These are phyloP conservation scores for Combretum micranthum DNA, from an alignment of 345 rosid species.

Conservation along the genomic window DNA sequence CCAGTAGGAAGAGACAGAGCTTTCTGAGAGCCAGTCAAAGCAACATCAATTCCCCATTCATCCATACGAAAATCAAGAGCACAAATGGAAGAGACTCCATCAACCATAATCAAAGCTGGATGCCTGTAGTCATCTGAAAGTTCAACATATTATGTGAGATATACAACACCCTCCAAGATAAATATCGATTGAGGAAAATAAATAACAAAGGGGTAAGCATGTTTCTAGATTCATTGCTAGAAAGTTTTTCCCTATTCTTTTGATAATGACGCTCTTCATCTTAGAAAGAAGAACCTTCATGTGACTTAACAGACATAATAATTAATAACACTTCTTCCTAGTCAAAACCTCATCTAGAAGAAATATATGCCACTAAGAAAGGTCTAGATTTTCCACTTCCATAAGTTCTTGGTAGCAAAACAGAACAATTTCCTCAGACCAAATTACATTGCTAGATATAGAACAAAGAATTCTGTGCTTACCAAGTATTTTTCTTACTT, in stretches of 20 bases:
- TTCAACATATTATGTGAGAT: background rate
- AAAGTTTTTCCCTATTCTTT: too few relatives aligned
- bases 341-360: too few relatives aligned
- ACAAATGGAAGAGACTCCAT: slow-evolving; percentile 97
- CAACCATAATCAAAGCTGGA: slow-evolving; percentile 89
- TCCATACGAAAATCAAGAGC: slow-evolving; percentile 99
- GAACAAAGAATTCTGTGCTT: slow-evolving; percentile 12
- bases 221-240: too few relatives aligned
- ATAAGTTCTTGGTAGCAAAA: too few relatives aligned
- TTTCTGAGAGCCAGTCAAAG: slow-evolving; percentile 96
- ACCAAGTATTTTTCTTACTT: slow-evolving; percentile 84
- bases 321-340: too few relatives aligned
- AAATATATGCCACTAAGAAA: too few relatives aligned
- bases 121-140: slow-evolving; percentile 80
- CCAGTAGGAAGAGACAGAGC: slow-evolving; percentile 99
- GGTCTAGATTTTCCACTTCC: too few relatives aligned
- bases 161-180: too few relatives aligned
- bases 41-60: slow-evolving; percentile 97
- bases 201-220: background rate
- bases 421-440: too few relatives aligned
- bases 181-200: background rate
- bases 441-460: background rate
- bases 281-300: too few relatives aligned
- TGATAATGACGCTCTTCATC: too few relatives aligned
- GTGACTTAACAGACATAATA: too few relatives aligned